Percentiles rank a stretch among this genome's conserved stretches.
phyloP scores from a whole-genome alignment of 78 protist species.

The Speleostelium caveatum region DNA sequence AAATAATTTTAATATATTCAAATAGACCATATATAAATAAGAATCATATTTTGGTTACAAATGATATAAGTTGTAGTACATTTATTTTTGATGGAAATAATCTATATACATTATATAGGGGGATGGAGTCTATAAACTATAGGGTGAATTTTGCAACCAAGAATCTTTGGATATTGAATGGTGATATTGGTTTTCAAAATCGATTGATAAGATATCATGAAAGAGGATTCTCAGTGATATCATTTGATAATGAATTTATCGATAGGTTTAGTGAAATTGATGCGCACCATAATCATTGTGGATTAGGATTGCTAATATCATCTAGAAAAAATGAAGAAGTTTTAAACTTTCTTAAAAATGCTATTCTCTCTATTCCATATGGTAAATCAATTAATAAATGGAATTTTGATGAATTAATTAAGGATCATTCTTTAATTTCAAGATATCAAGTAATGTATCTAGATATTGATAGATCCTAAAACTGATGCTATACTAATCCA shows the following conservation, averaged over 20 bases:
- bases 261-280: constrained; percentile 6
- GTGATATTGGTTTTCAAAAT: constrained; percentile 52
- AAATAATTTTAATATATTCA: not conserved
- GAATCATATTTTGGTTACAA: constrained; percentile 27
- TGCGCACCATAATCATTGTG: constrained; percentile 35
- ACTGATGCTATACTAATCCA: not conserved
- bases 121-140: constrained; percentile 47
- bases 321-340: constrained; percentile 1
- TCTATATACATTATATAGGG: not conserved
- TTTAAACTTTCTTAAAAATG: not conserved
- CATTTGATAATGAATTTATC: constrained; percentile 15
- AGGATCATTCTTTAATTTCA: not conserved
- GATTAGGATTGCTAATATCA: constrained; percentile 12
- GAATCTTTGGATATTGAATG: constrained; percentile 42
- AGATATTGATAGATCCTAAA: not conserved
- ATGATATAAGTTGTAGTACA: constrained; percentile 21
- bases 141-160: constrained; percentile 6
- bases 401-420: constrained; percentile 4
- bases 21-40: constrained; percentile 38
- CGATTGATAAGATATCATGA: constrained; percentile 22
- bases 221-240: constrained; percentile 33
- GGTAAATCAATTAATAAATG: constrained; percentile 6
- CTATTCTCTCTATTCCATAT: constrained; percentile 46
- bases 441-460: constrained; percentile 18
- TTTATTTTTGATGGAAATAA: constrained; percentile 37